These are phyloP conservation scores for Massariosphaeria phaeospora DNA, from an alignment of 495 filamentous ascomycete genomes.

Conservation along the genomic window DNA sequence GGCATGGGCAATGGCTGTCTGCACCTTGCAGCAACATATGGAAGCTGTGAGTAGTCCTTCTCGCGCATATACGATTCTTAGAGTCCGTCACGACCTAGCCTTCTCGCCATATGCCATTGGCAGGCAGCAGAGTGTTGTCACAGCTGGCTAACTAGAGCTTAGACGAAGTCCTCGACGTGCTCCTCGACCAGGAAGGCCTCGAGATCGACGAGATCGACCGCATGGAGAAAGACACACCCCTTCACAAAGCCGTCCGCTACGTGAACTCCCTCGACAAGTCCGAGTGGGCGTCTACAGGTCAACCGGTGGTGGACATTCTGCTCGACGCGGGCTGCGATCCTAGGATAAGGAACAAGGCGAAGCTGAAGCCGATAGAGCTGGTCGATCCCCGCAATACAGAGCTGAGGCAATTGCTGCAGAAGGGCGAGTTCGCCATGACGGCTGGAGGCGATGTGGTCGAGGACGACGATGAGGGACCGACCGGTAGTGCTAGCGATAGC, in stretches of 20 bases:
- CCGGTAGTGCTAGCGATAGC: constrained; percentile 41
- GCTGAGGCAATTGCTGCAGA: constrained; percentile 63
- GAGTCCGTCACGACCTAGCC: not conserved
- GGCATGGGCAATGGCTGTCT: constrained; percentile 80
- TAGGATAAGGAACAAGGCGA: constrained; percentile 65
- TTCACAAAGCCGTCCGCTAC: constrained; percentile 83
- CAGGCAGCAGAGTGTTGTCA: too few species aligned
- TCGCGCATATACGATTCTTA: not conserved
- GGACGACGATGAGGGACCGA: constrained; percentile 37
- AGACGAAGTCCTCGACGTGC: constrained; percentile 86
- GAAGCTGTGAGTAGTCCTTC: constrained; percentile 64
- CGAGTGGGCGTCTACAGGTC: constrained; percentile 56
- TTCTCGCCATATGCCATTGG: too few species aligned
- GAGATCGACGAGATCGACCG: constrained; percentile 88
- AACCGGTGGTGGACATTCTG: constrained; percentile 77
- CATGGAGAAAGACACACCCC: constrained; percentile 78
- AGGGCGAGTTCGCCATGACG: constrained; percentile 58
- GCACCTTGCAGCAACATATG: constrained; percentile 80
- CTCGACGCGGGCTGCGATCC: constrained; percentile 87
- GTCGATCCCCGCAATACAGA: constrained; percentile 67
- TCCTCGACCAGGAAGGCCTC: constrained; percentile 90
- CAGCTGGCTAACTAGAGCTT: not conserved
- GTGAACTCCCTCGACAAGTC: constrained; percentile 54
- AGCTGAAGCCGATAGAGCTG: constrained; percentile 62
- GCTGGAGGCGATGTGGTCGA: constrained; percentile 38